Percentiles rank a stretch among this genome's conserved stretches.
These are phyloP conservation scores for Trifolium fragiferum DNA, from an alignment of 306 rosid species.

Conservation along the genomic window DNA sequence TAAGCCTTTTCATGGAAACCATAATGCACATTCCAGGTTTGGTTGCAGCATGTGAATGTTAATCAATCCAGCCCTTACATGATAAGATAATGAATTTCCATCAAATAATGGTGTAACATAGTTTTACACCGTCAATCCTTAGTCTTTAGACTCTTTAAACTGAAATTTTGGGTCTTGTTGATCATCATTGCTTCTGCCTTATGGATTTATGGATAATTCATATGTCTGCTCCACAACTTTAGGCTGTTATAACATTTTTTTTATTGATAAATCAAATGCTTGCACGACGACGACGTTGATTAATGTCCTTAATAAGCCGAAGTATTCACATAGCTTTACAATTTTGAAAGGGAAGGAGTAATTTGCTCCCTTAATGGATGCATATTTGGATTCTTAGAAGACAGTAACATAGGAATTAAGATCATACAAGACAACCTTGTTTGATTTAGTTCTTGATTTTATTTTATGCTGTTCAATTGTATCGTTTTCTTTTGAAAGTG, in stretches of 20 bases:
- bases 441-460: constrained; percentile 22
- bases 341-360: constrained; percentile 5
- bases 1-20: too few relatives aligned
- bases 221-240: too few relatives aligned
- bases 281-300: neutral
- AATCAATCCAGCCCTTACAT: too few relatives aligned
- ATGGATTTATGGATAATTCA: too few relatives aligned
- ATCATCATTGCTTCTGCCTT: neutral
- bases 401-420: neutral
- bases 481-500: neutral
- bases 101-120: too few relatives aligned
- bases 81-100: too few relatives aligned
- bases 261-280: neutral
- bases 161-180: neutral
- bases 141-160: neutral
- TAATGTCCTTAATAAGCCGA: neutral
- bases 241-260: neutral
- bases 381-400: neutral
- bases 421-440: neutral
- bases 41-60: too few relatives aligned
- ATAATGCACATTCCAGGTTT: too few relatives aligned
- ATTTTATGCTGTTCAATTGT: constrained; percentile 13
- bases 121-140: too few relatives aligned
- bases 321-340: neutral
- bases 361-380: neutral